A percentile compares a stretch with the other conserved stretches of the same genome.
Evolutionary conservation across 2,329 filamentous ascomycete species (phyloP).

Genomic region (Apiospora sp.): DNA sequence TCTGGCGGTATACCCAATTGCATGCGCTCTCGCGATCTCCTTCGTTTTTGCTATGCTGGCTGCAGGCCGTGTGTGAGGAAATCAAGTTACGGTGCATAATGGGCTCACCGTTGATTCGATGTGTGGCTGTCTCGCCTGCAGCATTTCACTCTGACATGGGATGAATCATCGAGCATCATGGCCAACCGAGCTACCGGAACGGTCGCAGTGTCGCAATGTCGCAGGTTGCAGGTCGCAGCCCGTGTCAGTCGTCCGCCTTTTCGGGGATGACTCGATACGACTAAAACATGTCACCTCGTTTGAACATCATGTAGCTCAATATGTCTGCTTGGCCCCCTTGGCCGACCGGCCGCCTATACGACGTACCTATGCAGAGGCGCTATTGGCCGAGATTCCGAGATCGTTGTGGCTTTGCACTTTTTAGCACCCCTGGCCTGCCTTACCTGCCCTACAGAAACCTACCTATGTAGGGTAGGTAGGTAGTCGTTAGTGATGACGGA

Average conservation of each 20-base stretch:
- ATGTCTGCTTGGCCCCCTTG: not conserved
- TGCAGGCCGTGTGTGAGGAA: not conserved
- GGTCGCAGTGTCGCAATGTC: not conserved
- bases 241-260: slow-evolving; percentile 16
- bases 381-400: slow-evolving; percentile 16
- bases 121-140: slow-evolving; percentile 9
- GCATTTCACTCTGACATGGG: slow-evolving; percentile 13
- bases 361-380: not conserved
- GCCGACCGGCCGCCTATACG: slow-evolving; percentile 10
- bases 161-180: slow-evolving; percentile 13
- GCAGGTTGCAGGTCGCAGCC: slow-evolving; percentile 10
- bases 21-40: not conserved
- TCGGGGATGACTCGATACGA: slow-evolving; percentile 19
- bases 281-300: slow-evolving; percentile 19
- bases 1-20: not conserved
- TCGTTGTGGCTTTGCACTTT: slow-evolving; percentile 11
- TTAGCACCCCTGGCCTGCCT: not conserved
- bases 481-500: not conserved
- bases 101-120: slow-evolving; percentile 12
- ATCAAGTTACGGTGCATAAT: slow-evolving; percentile 10
- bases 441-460: slow-evolving; percentile 8
- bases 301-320: not conserved
- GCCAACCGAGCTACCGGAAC: not conserved
- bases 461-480: not conserved
- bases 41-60: not conserved